Percentiles rank a stretch among this genome's conserved stretches.
Conservation (phyloP, 208 protist genomes). For the Borovskyia barvae region DNA sequence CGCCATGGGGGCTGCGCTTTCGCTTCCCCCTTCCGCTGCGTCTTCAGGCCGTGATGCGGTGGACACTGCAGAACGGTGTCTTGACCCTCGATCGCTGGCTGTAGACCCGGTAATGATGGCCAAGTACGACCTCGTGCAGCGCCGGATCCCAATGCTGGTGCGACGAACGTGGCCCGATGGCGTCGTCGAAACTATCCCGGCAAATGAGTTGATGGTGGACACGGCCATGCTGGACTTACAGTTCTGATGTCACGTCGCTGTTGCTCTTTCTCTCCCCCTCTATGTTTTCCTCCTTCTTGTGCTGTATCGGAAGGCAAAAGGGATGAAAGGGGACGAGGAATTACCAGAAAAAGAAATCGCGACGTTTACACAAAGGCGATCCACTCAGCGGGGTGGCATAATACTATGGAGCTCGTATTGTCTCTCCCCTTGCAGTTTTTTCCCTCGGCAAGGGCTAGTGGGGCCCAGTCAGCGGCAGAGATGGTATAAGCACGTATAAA, state of each 20-base stretch:
- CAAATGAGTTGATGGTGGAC: constrained; percentile 78
- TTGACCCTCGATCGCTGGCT: constrained; percentile 54
- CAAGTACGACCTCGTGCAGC: constrained; percentile 79
- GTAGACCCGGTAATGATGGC: constrained; percentile 88
- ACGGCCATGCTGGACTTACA: constrained; percentile 58
- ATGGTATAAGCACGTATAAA: too few relatives aligned
- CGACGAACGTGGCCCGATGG: constrained; percentile 84
- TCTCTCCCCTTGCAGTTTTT: too few relatives aligned
- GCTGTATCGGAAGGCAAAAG: too few relatives aligned
- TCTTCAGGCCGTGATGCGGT: constrained; percentile 40
- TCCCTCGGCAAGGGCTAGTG: too few relatives aligned
- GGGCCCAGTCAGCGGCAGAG: too few relatives aligned
- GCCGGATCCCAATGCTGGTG: constrained; percentile 78
- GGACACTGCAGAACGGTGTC: constrained; percentile 67
- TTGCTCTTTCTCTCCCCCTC: neutral
- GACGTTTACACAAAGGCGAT: too few relatives aligned
- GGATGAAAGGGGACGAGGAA: too few relatives aligned
- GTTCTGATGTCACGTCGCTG: constrained; percentile 20
- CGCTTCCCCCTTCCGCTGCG: constrained; percentile 16
- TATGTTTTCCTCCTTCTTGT: too few relatives aligned
- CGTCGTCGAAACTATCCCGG: constrained; percentile 72
- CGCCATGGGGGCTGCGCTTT: constrained; percentile 53
- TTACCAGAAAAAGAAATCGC: too few relatives aligned
- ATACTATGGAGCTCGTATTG: too few relatives aligned
- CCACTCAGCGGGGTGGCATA: too few relatives aligned